A percentile compares a stretch with the other conserved stretches of the same genome.
These are phyloP conservation scores for Fusarium sp. DNA, from an alignment of 2,329 filamentous ascomycete species.

Conservation along the genomic window DNA sequence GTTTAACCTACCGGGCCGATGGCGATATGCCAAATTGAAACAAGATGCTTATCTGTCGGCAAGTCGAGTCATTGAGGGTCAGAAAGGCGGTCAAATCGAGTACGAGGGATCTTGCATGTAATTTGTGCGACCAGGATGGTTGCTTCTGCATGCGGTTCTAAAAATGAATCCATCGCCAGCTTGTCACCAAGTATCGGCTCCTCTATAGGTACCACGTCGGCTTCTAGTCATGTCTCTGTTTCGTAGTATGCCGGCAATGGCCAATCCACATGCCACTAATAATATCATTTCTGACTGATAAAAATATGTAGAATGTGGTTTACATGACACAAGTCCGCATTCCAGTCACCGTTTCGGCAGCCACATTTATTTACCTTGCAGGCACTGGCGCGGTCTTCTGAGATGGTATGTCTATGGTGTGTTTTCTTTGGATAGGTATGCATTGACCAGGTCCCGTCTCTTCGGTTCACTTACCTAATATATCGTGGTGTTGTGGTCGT, in stretches of 20 bases:
- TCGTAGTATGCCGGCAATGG: background rate
- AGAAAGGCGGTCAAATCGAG: background rate
- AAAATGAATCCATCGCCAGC: background rate
- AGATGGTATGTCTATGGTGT: background rate
- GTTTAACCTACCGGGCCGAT: background rate
- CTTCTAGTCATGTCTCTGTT: background rate
- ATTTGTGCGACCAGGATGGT: slow-evolving; percentile 2
- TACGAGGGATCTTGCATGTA: slow-evolving; percentile 11
- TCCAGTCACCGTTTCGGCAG: slow-evolving; percentile 2
- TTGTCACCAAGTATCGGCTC: background rate
- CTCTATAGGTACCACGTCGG: background rate
- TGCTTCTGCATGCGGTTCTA: background rate
- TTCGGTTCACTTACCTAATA: background rate
- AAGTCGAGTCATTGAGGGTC: background rate
- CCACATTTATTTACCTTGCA: background rate
- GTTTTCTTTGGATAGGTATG: background rate
- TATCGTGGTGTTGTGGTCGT: background rate
- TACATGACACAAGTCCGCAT: slow-evolving; percentile 5
- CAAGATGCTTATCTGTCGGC: background rate
- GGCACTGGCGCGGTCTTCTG: background rate
- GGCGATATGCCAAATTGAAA: background rate
- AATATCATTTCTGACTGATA: background rate
- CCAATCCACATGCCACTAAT: background rate
- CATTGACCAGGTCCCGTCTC: background rate
- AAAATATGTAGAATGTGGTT: background rate